Conservation (phyloP, 495 filamentous ascomycete genomes). For the Penicillium cataractarum region DNA sequence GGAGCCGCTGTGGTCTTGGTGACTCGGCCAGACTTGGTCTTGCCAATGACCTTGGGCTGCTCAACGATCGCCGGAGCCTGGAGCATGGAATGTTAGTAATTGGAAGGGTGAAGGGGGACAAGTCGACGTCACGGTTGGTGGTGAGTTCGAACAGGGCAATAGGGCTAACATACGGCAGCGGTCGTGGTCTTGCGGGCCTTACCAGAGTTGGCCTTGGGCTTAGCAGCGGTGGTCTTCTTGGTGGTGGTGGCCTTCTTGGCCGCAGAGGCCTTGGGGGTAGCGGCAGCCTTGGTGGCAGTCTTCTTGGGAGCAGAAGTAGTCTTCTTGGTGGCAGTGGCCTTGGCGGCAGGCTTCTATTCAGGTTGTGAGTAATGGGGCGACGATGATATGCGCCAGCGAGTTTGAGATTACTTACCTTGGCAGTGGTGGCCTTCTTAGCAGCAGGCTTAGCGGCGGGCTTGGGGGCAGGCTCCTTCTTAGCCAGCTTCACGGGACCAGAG, state of each 20-base stretch:
- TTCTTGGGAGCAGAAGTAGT: conserved; percentile 42
- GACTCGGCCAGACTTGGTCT: conserved; percentile 91
- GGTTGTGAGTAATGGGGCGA: not conserved
- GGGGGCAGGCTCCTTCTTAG: conserved; percentile 70
- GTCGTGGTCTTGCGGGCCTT: conserved; percentile 54
- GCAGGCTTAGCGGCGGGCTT: conserved; percentile 51
- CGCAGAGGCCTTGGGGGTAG: conserved; percentile 38
- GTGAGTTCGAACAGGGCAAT: not conserved
- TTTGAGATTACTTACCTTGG: conserved; percentile 19
- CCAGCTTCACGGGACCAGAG: conserved; percentile 95
- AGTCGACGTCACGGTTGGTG: not conserved
- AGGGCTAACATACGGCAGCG: conserved; percentile 42
- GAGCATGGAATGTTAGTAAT: conserved; percentile 1
- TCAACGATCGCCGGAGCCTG: conserved; percentile 71
- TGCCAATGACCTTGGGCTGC: conserved; percentile 72
- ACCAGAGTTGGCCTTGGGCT: conserved; percentile 56
- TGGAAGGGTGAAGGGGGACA: conserved; percentile 3
- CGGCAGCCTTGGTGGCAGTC: conserved; percentile 40
- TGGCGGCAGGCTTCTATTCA: conserved; percentile 9
- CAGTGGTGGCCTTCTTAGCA: conserved; percentile 11
- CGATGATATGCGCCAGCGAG: not conserved
- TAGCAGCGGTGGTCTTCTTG: conserved; percentile 33
- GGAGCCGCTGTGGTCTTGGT: conserved; percentile 67
- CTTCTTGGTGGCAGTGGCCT: conserved; percentile 12
- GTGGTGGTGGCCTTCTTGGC: conserved; percentile 52